Evolutionary conservation across 2,329 filamentous ascomycete genomes (phyloP).

Genomic region (Neoarthrinium moseri): DNA sequence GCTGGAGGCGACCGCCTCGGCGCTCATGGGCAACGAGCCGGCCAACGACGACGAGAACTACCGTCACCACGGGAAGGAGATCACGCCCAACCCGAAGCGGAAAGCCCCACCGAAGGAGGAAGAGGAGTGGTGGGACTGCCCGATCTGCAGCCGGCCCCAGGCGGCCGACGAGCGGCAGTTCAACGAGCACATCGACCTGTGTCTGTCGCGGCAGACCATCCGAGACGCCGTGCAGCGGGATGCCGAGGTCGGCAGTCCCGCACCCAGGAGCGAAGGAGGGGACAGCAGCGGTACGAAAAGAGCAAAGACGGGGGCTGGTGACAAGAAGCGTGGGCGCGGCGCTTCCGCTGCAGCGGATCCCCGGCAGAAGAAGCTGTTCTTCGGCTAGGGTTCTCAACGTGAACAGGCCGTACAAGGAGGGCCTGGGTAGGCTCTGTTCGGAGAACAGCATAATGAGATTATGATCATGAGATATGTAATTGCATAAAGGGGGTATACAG

Average conservation of each 20-base stretch:
- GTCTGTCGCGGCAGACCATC: conserved; percentile 83
- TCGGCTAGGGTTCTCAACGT: too few species aligned
- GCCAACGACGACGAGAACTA: conserved; percentile 44
- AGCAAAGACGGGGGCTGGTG: conserved; percentile 22
- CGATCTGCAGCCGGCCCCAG: conserved; percentile 80
- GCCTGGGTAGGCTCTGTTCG: neutral
- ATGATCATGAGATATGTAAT: conserved; percentile 8
- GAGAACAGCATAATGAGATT: neutral
- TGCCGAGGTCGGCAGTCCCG: conserved; percentile 22
- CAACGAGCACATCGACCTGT: conserved; percentile 91
- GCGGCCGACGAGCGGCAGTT: conserved; percentile 71
- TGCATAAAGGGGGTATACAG: neutral
- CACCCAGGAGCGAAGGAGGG: conserved; percentile 29
- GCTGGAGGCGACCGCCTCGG: conserved; percentile 42
- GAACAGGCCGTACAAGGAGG: too few species aligned
- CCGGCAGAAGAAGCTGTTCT: conserved; percentile 43
- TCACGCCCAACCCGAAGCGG: conserved; percentile 43
- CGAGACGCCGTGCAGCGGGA: conserved; percentile 71
- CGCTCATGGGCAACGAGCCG: conserved; percentile 35
- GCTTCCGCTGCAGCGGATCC: conserved; percentile 20
- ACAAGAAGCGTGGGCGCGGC: conserved; percentile 22
- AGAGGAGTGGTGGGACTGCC: conserved; percentile 74
- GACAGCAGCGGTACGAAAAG: conserved; percentile 26
- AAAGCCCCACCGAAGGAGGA: conserved; percentile 31
- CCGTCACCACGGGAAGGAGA: conserved; percentile 50